A percentile compares a stretch with the other conserved stretches of the same genome.
Evolutionary conservation across 495 filamentous ascomycete species (phyloP).

Genomic region (Daldinia caldariorum): DNA sequence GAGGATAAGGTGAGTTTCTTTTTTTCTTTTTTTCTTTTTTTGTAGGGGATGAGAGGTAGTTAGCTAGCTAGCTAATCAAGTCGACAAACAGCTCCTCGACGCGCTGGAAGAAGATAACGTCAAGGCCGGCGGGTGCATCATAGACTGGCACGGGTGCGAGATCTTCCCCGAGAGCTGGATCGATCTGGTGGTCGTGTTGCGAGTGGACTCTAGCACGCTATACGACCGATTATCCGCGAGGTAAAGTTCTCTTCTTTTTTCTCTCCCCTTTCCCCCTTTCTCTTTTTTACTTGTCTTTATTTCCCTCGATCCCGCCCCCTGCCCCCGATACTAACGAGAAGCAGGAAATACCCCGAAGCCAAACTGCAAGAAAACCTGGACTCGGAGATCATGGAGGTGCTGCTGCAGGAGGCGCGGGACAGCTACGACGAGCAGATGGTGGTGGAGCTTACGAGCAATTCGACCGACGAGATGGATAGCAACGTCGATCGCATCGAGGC

Average conservation of each 20-base stretch:
- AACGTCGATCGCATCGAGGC: conserved; percentile 85
- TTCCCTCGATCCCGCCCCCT: neutral
- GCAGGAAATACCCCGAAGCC: conserved; percentile 77
- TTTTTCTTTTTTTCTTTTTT: neutral
- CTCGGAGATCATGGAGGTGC: conserved; percentile 95
- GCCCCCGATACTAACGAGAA: neutral
- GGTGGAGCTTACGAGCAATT: conserved; percentile 87
- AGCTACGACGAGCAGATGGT: conserved; percentile 88
- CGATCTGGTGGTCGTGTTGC: conserved; percentile 91
- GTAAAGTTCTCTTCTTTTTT: conserved; percentile 52
- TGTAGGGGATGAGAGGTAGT: neutral
- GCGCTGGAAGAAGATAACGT: conserved; percentile 81
- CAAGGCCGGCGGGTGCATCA: conserved; percentile 82
- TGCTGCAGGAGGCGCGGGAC: conserved; percentile 89
- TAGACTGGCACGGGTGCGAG: conserved; percentile 99
- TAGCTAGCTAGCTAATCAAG: too few relatives aligned
- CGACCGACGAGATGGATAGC: conserved; percentile 80
- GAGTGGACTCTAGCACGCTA: conserved; percentile 77
- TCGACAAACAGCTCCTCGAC: conserved; percentile 74
- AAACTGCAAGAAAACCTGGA: conserved; percentile 98
- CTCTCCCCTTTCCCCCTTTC: neutral
- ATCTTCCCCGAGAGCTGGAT: conserved; percentile 94
- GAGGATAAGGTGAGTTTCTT: conserved; percentile 82
- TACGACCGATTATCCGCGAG: conserved; percentile 85
- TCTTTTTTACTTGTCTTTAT: too few relatives aligned